These are phyloP conservation scores for Aspergillus alliaceus DNA, from an alignment of 2,329 filamentous ascomycete species.

Conservation along the genomic window DNA sequence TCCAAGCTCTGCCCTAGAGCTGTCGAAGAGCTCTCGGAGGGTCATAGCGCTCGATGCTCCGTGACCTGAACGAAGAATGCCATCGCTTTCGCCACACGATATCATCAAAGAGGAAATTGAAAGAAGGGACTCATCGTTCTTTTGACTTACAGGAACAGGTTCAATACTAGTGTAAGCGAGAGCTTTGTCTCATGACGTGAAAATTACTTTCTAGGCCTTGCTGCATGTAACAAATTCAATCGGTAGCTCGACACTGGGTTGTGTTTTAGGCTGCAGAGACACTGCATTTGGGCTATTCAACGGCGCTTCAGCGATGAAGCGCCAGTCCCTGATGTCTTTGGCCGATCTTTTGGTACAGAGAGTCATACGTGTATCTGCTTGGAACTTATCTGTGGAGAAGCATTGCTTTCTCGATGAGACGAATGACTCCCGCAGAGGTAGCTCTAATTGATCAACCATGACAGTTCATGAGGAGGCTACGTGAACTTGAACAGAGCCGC, in stretches of 20 bases:
- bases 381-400: neutral
- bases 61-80: neutral
- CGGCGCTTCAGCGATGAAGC: neutral
- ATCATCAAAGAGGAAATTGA: neutral
- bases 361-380: neutral
- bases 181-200: neutral
- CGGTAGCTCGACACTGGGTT: too few relatives aligned
- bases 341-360: neutral
- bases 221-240: too few relatives aligned
- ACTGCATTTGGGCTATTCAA: neutral
- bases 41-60: neutral
- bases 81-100: neutral
- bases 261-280: too few relatives aligned
- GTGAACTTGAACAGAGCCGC: too few relatives aligned
- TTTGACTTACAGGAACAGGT: neutral
- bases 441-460: neutral
- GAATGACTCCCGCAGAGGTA: neutral
- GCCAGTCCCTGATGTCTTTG: neutral
- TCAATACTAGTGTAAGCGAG: neutral
- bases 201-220: too few relatives aligned
- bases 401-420: neutral
- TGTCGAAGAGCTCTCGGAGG: neutral
- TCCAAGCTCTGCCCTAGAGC: too few relatives aligned
- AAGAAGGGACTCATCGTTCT: neutral
- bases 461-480: neutral